These are phyloP conservation scores for Cystofilobasidium macerans DNA, from an alignment of 768 basidiomycete species.

Conservation along the genomic window DNA sequence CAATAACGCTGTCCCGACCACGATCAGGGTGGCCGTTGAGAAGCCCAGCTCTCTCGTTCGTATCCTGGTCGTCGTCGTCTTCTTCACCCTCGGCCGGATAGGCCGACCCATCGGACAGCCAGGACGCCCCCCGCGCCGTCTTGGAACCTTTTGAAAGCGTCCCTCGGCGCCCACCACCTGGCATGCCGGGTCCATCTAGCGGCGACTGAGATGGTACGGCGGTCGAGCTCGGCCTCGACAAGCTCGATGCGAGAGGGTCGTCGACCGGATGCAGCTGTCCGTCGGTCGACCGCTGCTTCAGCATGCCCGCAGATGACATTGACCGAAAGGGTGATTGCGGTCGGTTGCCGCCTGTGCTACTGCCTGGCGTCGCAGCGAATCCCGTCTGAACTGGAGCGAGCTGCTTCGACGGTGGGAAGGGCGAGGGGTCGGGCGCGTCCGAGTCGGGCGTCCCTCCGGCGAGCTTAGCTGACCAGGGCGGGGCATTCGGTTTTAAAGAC, in stretches of 20 bases:
- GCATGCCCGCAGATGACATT: neutral
- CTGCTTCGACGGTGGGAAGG: too few species aligned
- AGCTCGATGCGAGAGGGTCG: neutral
- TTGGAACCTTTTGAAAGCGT: neutral
- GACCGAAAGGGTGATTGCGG: neutral
- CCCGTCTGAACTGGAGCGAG: too few species aligned
- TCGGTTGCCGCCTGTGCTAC: neutral
- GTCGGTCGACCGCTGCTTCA: neutral
- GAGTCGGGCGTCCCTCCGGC: too few species aligned
- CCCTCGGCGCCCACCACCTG: constrained; percentile 10
- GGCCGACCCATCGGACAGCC: neutral
- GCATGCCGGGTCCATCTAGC: constrained; percentile 6
- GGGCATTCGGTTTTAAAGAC: too few species aligned
- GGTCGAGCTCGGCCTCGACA: neutral
- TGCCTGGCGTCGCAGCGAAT: too few species aligned
- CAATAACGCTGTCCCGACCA: neutral
- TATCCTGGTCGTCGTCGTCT: constrained; percentile 40
- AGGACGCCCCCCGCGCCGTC: neutral
- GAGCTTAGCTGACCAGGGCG: too few species aligned
- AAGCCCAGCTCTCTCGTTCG: constrained; percentile 38
- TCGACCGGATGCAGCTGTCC: neutral
- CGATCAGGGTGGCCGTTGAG: neutral
- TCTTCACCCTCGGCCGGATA: constrained; percentile 21
- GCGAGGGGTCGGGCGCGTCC: too few species aligned
- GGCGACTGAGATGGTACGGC: neutral